These are phyloP conservation scores for Triadica sebifera DNA, from an alignment of 345 rosid genomes.

Conservation along the genomic window DNA sequence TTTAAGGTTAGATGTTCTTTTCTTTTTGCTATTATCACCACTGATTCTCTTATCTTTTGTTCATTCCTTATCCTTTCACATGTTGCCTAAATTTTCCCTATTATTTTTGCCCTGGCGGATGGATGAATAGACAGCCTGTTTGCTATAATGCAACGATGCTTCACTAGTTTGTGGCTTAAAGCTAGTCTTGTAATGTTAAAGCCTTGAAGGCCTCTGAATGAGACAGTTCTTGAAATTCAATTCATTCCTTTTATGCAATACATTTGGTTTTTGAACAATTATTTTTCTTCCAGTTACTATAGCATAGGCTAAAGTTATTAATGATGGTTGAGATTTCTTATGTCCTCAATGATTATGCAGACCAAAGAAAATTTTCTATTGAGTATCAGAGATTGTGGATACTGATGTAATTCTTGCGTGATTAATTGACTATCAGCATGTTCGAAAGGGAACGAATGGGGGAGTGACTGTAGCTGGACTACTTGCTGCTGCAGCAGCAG, in stretches of 20 bases:
- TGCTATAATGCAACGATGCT: background rate
- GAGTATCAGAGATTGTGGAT: background rate
- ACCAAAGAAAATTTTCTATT: background rate
- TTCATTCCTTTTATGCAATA: background rate
- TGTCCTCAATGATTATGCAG: background rate
- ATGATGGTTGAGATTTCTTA: background rate
- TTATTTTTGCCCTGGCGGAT: background rate
- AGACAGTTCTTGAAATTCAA: background rate
- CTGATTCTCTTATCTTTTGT: background rate
- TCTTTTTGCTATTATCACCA: background rate
- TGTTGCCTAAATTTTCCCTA: background rate
- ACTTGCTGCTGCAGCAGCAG: constrained; percentile 80
- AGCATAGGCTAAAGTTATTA: background rate
- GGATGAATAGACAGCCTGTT: background rate
- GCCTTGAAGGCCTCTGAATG: background rate
- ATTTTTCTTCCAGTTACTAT: background rate
- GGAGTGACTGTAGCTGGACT: constrained; percentile 83
- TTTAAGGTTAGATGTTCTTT: constrained; percentile 60
- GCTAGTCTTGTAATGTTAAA: background rate
- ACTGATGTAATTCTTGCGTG: constrained; percentile 22
- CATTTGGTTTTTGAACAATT: background rate
- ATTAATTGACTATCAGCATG: constrained; percentile 52
- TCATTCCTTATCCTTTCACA: background rate
- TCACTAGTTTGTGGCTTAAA: background rate
- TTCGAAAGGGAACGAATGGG: constrained; percentile 89